Evolutionary conservation across 306 rosid species (phyloP), one percentile per base, ranked within the genome.

Genomic region (Casuarina equisetifolia): DNA sequence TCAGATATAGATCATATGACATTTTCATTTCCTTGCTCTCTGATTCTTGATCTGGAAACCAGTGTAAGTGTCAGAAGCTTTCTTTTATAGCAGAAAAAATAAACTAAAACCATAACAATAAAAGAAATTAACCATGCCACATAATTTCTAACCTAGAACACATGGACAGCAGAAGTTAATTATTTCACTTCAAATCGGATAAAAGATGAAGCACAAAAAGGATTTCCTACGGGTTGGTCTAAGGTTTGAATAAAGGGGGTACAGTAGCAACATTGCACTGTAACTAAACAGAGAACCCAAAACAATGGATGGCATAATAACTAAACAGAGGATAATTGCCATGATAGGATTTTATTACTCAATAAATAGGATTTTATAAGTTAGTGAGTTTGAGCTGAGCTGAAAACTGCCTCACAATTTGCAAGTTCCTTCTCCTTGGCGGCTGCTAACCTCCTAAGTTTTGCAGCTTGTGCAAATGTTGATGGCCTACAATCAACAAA

Each of bases 371-470:
- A 70, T 70, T 20, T 43, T 55, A 71, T 49, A 69, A 17, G 66
- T 39, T 63, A 69, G 78, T 13, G 44, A 73, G 79, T 17, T 17
- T 25, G 51, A 50, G 40, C 36, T 58, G 79, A 54, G 72, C 73
- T 50, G 44, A 13, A 78, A 80, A 83, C 45, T 77, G 85, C 70
- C 96, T 88, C 77, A 89, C 97, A 83, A 57, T 91, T 92, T 15
- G 84, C 78, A 73, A 92, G 91, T 83, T 95, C 99, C 90, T 82
- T 95, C 89, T 95, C 99, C 87, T 95, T 95, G n/a, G 88, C 82
- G 75, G 86, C 88, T 53, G 97, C 99, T 68, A 67, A 42, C 77
- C 99, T 95, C 86, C 86, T 85, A 75, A 95, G 92, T 66, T 91
- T 91, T 11, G 99, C 92, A 40, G 94, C 97, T 84, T 91, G 99